Evolutionary conservation across 1,284 basidiomycete species (phyloP).

Genomic region (Leucocoprinus gongylophorus): DNA sequence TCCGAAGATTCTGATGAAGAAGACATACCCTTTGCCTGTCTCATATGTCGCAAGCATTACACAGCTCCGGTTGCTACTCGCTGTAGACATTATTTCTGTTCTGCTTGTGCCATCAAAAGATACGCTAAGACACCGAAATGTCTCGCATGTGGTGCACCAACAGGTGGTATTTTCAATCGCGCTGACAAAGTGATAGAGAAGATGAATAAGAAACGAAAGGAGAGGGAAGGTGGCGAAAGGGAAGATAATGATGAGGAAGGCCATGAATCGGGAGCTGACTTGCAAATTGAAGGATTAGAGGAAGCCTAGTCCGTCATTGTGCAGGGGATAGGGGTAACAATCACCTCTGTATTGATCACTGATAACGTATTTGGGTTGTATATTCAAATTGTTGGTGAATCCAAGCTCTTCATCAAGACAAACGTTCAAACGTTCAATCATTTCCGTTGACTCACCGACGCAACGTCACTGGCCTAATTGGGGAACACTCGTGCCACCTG

Average conservation of each 20-base stretch:
- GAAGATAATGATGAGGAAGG: constrained; percentile 33
- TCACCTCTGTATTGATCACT: too few species aligned
- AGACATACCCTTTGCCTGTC: constrained; percentile 95
- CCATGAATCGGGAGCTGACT: constrained; percentile 35
- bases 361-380: too few species aligned
- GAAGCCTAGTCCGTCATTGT: too few species aligned
- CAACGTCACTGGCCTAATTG: too few species aligned
- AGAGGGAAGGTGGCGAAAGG: constrained; percentile 32
- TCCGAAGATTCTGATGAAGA: constrained; percentile 47
- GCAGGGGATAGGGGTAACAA: too few species aligned
- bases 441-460: too few species aligned
- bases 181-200: constrained; percentile 80
- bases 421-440: too few species aligned
- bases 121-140: constrained; percentile 95
- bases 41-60: constrained; percentile 93
- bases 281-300: constrained; percentile 68
- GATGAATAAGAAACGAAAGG: constrained; percentile 56
- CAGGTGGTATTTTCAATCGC: constrained; percentile 91
- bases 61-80: constrained; percentile 93
- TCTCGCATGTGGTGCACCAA: constrained; percentile 88
- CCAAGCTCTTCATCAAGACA: too few species aligned
- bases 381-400: too few species aligned
- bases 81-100: constrained; percentile 97
- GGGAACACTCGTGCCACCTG: too few species aligned
- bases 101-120: constrained; percentile 88